These are phyloP conservation scores for Tetrahymena thermophila DNA, from an alignment of 73 alveolate genomes.

Conservation along the genomic window DNA sequence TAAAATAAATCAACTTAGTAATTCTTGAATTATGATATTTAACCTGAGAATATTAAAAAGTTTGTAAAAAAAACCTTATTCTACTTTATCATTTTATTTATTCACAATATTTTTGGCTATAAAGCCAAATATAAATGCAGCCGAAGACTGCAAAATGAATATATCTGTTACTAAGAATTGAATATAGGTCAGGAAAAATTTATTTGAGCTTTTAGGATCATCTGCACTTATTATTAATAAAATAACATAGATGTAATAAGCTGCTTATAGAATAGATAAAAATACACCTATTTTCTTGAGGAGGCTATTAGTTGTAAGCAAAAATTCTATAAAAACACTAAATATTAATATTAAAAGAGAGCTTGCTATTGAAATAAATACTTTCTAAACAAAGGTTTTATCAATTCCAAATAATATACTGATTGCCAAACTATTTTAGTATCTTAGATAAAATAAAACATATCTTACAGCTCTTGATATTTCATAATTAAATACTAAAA, in stretches of 20 bases:
- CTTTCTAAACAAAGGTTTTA: neutral
- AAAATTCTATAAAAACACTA: neutral
- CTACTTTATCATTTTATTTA: neutral
- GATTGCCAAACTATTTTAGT: neutral
- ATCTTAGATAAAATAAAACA: neutral
- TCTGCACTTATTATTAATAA: neutral
- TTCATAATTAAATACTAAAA: neutral
- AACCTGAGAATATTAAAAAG: neutral
- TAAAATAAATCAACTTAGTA: too few species aligned
- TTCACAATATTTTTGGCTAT: neutral
- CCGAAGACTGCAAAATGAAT: neutral
- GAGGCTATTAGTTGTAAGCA: neutral
- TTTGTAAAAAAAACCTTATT: neutral
- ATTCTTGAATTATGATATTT: too few species aligned
- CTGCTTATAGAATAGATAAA: neutral
- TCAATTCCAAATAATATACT: neutral
- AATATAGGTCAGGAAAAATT: neutral
- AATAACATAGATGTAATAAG: neutral
- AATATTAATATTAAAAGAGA: neutral
- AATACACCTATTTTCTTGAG: neutral
- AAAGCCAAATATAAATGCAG: neutral
- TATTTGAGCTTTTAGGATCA: neutral
- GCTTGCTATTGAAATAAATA: neutral
- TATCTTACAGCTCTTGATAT: neutral
- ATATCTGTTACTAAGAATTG: neutral